Evolutionary conservation across 2,329 filamentous ascomycete genomes (phyloP).

Genomic region (Akanthomyces dipterigenus): DNA sequence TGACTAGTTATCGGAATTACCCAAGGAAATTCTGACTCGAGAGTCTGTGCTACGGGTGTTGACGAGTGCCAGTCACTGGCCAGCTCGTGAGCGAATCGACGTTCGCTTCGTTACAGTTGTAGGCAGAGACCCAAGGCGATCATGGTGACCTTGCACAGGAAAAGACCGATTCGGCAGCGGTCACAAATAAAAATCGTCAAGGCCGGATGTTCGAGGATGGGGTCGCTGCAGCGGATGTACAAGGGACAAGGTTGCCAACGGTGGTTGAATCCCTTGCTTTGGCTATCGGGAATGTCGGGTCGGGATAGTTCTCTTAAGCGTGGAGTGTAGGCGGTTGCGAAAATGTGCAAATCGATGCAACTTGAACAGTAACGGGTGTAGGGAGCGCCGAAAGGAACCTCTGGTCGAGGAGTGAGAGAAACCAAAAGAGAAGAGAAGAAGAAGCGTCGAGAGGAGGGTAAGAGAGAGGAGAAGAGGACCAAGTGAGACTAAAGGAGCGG

Average conservation of each 20-base stretch:
- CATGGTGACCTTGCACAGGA: conserved; percentile 7
- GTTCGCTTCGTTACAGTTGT: conserved; percentile 5
- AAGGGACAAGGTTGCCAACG: neutral
- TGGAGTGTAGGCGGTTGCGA: neutral
- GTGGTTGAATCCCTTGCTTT: neutral
- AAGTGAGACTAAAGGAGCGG: neutral
- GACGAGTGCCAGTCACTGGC: conserved; percentile 10
- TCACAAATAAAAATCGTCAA: neutral
- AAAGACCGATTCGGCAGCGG: neutral
- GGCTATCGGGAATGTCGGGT: neutral
- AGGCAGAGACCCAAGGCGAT: conserved; percentile 4
- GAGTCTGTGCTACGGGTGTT: neutral
- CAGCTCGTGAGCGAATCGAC: conserved; percentile 12
- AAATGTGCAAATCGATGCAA: neutral
- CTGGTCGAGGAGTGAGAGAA: neutral
- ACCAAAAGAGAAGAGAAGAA: neutral
- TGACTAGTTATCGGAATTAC: conserved; percentile 14
- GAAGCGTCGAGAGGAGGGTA: neutral
- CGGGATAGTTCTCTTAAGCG: neutral
- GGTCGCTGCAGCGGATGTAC: neutral
- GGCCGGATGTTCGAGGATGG: neutral
- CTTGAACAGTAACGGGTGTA: neutral
- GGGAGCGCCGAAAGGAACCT: neutral
- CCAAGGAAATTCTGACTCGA: conserved; percentile 13
- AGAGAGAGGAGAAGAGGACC: neutral